These are phyloP conservation scores for Camillea tinctor DNA, from an alignment of 2,329 filamentous ascomycete genomes.

Conservation along the genomic window DNA sequence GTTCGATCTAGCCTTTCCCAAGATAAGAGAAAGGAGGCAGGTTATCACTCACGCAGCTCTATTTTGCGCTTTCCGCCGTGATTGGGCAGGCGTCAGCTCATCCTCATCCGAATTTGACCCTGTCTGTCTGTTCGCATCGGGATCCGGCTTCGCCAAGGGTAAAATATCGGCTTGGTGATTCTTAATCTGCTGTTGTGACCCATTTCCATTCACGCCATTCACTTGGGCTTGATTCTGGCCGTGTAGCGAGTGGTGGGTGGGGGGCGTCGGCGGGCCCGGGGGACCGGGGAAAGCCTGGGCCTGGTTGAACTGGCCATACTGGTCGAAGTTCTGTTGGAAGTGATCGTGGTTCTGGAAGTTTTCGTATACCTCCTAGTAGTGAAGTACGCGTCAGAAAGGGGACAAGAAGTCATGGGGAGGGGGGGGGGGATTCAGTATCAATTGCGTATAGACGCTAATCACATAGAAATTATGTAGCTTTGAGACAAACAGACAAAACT, in stretches of 20 bases:
- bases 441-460: slow-evolving; percentile 1
- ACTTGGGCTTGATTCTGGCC: slow-evolving; percentile 26
- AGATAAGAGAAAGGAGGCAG: neutral
- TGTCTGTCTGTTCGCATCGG: slow-evolving; percentile 36
- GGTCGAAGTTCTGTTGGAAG: slow-evolving; percentile 47
- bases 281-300: slow-evolving; percentile 43
- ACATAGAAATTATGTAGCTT: slow-evolving; percentile 18
- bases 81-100: slow-evolving; percentile 55
- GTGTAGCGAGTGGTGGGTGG: slow-evolving; percentile 37
- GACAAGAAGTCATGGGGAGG: neutral
- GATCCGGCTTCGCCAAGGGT: slow-evolving; percentile 40
- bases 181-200: slow-evolving; percentile 16
- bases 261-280: slow-evolving; percentile 54
- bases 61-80: slow-evolving; percentile 60
- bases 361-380: slow-evolving; percentile 50
- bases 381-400: slow-evolving; percentile 25
- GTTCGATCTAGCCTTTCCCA: neutral
- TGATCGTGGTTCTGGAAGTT: slow-evolving; percentile 46
- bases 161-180: slow-evolving; percentile 32
- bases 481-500: too few relatives aligned
- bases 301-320: slow-evolving; percentile 42
- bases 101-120: slow-evolving; percentile 58
- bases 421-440: neutral
- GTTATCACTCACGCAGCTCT: slow-evolving; percentile 55
- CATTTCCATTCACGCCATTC: slow-evolving; percentile 20